Percentiles rank a stretch among this genome's conserved stretches.
These are phyloP conservation scores for Teunomyces cretensis DNA, from an alignment of 805 yeast species.

Conservation along the genomic window DNA sequence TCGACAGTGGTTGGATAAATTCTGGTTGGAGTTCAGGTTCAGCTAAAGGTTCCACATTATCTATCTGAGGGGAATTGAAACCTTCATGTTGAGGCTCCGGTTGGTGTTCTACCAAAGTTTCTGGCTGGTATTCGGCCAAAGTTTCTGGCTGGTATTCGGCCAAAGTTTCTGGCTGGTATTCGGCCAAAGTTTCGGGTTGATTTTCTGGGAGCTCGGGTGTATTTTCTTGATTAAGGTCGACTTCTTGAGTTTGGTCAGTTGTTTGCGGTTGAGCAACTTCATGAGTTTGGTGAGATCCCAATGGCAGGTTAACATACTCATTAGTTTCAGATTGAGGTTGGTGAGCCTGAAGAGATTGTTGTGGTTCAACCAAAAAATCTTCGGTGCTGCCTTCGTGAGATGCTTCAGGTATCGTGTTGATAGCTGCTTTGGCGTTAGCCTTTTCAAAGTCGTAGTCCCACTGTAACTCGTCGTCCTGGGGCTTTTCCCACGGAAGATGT, in stretches of 20 bases:
- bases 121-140: not conserved
- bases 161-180: not conserved
- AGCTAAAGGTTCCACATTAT: not conserved
- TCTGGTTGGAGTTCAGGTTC: not conserved
- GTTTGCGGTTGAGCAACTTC: not conserved
- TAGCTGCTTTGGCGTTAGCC: no score
- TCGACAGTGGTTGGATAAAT: not conserved
- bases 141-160: not conserved
- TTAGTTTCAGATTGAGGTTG: no score
- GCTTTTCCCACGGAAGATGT: slow-evolving; percentile 7
- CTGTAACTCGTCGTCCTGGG: slow-evolving; percentile 4
- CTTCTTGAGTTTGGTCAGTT: not conserved
- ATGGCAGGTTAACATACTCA: no score
- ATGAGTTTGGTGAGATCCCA: no score
- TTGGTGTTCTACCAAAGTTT: no score
- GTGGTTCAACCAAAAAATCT: no score
- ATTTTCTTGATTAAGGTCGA: no score
- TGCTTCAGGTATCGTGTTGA: no score
- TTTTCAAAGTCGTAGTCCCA: not conserved
- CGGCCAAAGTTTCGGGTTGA: not conserved
- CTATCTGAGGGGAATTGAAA: no score
- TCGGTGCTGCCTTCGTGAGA: no score
- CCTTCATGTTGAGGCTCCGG: not conserved
- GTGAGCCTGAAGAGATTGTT: no score
- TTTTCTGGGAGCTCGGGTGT: not conserved